Evolutionary conservation across 176 grass and related monocot species (phyloP).

Genomic region (Eleusine indica): DNA sequence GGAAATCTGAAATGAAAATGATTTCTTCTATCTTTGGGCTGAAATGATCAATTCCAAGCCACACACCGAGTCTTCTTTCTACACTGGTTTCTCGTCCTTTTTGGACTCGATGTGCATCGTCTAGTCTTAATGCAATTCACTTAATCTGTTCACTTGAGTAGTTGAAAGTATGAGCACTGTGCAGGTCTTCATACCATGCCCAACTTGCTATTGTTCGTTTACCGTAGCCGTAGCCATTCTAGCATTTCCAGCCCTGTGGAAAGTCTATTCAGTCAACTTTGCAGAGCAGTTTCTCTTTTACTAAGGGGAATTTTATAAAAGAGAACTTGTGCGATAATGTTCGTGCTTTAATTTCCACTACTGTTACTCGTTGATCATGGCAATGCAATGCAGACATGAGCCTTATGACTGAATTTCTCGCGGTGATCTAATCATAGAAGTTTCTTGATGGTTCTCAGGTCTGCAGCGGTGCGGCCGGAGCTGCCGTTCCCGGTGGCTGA

Average conservation of each 20-base stretch:
- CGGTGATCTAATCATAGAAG: neutral
- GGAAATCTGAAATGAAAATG: neutral
- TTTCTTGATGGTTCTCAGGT: conserved; percentile 38
- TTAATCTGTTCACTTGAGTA: neutral
- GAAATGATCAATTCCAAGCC: conserved; percentile 7
- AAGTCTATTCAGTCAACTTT: neutral
- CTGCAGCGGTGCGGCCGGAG: conserved; percentile 52
- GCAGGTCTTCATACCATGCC: neutral
- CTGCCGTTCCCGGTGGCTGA: conserved; percentile 64
- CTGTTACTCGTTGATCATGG: neutral
- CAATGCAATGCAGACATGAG: neutral
- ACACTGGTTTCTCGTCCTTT: neutral
- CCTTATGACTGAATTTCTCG: neutral
- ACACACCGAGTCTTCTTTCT: neutral
- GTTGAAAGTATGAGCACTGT: neutral
- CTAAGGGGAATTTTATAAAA: neutral
- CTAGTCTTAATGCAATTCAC: neutral
- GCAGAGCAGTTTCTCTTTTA: neutral
- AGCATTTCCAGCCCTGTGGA: neutral
- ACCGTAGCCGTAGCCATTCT: neutral
- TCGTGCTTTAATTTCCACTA: neutral
- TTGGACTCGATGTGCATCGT: neutral
- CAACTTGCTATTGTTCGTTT: neutral
- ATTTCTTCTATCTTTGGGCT: neutral
- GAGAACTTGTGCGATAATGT: neutral